phyloP scores from a whole-genome alignment of 75 land plant genomes.

The Isoetes taiwanensis region DNA sequence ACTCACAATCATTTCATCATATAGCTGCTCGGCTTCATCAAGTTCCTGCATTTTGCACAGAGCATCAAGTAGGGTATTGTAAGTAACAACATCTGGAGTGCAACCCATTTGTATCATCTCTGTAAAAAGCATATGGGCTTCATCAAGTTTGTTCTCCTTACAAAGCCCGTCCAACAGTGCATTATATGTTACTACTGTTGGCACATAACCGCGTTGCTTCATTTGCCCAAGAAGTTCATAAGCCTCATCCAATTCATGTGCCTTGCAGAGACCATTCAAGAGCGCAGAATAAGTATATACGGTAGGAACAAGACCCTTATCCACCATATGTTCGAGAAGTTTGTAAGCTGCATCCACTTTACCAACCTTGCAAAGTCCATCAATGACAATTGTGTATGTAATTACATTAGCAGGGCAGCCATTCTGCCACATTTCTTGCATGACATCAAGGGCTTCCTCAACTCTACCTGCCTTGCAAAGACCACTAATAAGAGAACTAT shows the following conservation, averaged over 20 bases:
- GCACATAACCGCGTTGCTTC: slow-evolving; percentile 28
- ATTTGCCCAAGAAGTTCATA: slow-evolving; percentile 17
- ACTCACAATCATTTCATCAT: slow-evolving; percentile 32
- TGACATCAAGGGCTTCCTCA: slow-evolving; percentile 16
- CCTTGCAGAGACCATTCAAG: slow-evolving; percentile 15
- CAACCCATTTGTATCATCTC: slow-evolving; percentile 31
- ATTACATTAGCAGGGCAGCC: slow-evolving; percentile 45
- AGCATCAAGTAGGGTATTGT: slow-evolving; percentile 42
- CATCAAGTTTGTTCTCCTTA: neutral
- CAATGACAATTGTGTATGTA: slow-evolving; percentile 48
- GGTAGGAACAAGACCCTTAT: slow-evolving; percentile 14
- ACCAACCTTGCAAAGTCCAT: slow-evolving; percentile 38
- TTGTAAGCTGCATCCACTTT: slow-evolving; percentile 46
- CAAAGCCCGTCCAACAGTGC: neutral
- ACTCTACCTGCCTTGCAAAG: slow-evolving; percentile 15
- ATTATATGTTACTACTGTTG: slow-evolving; percentile 24
- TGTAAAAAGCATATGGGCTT: slow-evolving; percentile 26
- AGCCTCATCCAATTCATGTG: slow-evolving; percentile 9
- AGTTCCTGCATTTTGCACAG: slow-evolving; percentile 36
- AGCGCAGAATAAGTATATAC: slow-evolving; percentile 24
- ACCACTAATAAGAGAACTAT: slow-evolving; percentile 27
- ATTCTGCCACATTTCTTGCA: slow-evolving; percentile 26
- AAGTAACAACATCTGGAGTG: slow-evolving; percentile 39
- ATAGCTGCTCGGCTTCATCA: slow-evolving; percentile 21
- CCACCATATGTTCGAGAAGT: slow-evolving; percentile 35